A percentile compares a stretch with the other conserved stretches of the same genome.
Conservation (phyloP, 1,139 yeast genomes). For the Kazachstania sp. region DNA sequence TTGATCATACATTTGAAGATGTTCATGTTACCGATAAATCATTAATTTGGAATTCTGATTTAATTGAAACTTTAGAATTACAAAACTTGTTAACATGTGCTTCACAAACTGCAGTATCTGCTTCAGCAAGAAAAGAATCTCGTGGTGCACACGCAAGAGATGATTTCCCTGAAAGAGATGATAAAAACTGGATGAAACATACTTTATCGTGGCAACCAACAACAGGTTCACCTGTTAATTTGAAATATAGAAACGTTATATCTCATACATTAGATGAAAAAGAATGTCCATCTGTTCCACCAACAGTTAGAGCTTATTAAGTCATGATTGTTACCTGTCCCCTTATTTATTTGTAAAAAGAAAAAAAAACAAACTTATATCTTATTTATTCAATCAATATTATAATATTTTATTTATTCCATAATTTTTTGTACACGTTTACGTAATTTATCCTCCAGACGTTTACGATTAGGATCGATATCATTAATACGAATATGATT, state of each 20-base stretch:
- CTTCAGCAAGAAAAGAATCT: conserved; percentile 92
- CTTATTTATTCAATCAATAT: conserved; percentile 2
- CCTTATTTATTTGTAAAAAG: background rate
- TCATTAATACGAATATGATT: conserved; percentile 13
- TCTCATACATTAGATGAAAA: conserved; percentile 76
- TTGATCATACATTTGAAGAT: conserved; percentile 64
- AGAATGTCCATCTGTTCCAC: conserved; percentile 95
- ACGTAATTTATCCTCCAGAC: conserved; percentile 20
- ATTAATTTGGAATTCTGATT: conserved; percentile 97
- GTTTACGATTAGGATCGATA: conserved; percentile 18
- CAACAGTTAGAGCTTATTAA: conserved; percentile 86
- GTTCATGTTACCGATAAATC: conserved; percentile 91
- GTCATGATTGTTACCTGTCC: background rate
- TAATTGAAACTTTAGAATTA: conserved; percentile 91
- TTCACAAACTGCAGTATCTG: conserved; percentile 88
- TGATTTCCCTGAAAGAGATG: conserved; percentile 94
- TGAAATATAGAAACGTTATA: conserved; percentile 84
- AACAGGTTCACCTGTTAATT: conserved; percentile 61
- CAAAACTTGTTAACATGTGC: conserved; percentile 98
- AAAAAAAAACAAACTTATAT: background rate
- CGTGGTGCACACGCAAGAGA: conserved; percentile 99
- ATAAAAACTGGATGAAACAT: conserved; percentile 96
- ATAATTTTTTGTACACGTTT: conserved; percentile 10
- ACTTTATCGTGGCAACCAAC: conserved; percentile 82
- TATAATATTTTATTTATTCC: conserved; percentile 4